Conservation (phyloP, 768 basidiomycete species). For the Mycena filopes region DNA sequence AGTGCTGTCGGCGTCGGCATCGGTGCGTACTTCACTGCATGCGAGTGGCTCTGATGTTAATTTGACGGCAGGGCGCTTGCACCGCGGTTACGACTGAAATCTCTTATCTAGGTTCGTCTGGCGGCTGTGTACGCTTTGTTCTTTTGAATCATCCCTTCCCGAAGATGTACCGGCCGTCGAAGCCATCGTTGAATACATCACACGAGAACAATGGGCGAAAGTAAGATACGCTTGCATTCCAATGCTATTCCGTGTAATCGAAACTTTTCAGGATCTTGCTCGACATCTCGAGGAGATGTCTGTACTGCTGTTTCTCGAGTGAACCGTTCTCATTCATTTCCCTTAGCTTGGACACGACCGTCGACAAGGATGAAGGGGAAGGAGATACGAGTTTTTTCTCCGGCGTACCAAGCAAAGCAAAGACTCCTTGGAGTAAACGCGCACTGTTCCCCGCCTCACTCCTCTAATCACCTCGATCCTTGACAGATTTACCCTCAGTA, state of each 20-base stretch:
- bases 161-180: conserved; percentile 14
- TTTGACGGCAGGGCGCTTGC: conserved; percentile 26
- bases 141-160: not conserved
- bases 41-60: not conserved
- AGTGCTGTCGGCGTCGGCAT: conserved; percentile 27
- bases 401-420: conserved; percentile 18
- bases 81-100: conserved; percentile 33
- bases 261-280: conserved; percentile 5
- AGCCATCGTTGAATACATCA: conserved; percentile 27
- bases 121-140: not conserved
- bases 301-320: not conserved
- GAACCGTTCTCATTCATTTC: not conserved
- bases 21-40: conserved; percentile 13
- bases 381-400: conserved; percentile 2
- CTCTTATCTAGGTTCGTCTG: conserved; percentile 18
- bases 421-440: conserved; percentile 20
- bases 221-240: not conserved
- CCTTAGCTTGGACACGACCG: conserved; percentile 14
- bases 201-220: conserved; percentile 18
- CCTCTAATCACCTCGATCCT: not conserved
- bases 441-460: not conserved
- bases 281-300: conserved; percentile 23
- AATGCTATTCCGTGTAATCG: not conserved
- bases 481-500: conserved; percentile 27
- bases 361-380: conserved; percentile 20